These are phyloP conservation scores for Chlorociboria aeruginascens DNA, from an alignment of 495 filamentous ascomycete species.

Conservation along the genomic window DNA sequence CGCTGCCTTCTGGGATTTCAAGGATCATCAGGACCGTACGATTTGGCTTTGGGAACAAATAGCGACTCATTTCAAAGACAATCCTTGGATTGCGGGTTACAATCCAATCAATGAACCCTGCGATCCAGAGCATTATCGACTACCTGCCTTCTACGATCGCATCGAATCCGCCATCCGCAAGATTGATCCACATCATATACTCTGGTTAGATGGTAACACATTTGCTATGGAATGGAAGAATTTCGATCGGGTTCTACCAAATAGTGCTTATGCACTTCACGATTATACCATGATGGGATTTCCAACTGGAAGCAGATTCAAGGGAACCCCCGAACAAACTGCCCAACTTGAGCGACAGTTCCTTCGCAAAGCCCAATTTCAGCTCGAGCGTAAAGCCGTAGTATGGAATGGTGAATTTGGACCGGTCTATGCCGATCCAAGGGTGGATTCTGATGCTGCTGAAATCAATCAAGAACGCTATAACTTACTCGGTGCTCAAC, in stretches of 20 bases:
- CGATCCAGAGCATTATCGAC: conserved; percentile 42
- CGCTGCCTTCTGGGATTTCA: conserved; percentile 55
- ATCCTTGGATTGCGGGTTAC: conserved; percentile 49
- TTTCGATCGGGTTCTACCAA: conserved; percentile 24
- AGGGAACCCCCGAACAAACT: conserved; percentile 39
- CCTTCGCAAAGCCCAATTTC: conserved; percentile 44
- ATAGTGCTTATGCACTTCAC: conserved; percentile 50
- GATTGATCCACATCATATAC: conserved; percentile 49
- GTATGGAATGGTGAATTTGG: conserved; percentile 62
- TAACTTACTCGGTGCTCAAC: conserved; percentile 43
- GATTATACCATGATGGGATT: conserved; percentile 51
- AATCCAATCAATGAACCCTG: conserved; percentile 56
- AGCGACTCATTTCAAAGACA: conserved; percentile 41
- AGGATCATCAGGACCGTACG: conserved; percentile 47
- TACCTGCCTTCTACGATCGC: conserved; percentile 45
- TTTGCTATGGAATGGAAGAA: conserved; percentile 42
- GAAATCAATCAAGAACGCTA: conserved; percentile 42
- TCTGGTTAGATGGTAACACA: conserved; percentile 57
- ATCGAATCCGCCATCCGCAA: conserved; percentile 44
- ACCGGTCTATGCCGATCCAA: conserved; percentile 42
- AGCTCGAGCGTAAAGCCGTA: conserved; percentile 36
- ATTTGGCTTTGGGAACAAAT: conserved; percentile 50
- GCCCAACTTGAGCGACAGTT: conserved; percentile 34
- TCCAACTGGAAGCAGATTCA: conserved; percentile 40
- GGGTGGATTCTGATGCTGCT: conserved; percentile 24